Conservation (phyloP, 75 land plant genomes). For the Picea sitchensis region DNA sequence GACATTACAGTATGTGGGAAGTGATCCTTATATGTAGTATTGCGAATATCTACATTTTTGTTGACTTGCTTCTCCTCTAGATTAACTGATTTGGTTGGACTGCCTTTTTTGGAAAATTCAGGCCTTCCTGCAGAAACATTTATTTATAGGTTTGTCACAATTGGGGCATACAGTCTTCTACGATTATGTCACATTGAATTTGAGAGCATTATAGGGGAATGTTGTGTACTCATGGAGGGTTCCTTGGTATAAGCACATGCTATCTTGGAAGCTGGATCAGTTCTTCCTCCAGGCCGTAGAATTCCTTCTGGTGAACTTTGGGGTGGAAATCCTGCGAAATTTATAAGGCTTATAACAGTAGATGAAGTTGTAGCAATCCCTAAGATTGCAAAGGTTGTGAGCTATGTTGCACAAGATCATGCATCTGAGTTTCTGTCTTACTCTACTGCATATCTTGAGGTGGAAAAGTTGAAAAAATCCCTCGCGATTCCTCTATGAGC, state of each 20-base stretch:
- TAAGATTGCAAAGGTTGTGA: constrained; percentile 73
- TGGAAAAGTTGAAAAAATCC: constrained; percentile 81
- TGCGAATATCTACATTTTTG: background rate
- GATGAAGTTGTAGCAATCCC: constrained; percentile 81
- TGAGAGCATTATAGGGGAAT: constrained; percentile 86
- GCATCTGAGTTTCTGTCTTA: constrained; percentile 85
- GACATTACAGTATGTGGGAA: background rate
- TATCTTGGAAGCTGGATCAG: constrained; percentile 90
- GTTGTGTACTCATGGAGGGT: constrained; percentile 92
- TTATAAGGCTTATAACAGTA: constrained; percentile 65
- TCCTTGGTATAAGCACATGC: constrained; percentile 90
- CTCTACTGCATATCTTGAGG: constrained; percentile 89
- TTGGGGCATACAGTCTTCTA: constrained; percentile 73
- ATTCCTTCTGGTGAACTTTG: constrained; percentile 96
- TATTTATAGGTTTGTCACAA: constrained; percentile 81
- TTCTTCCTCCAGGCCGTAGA: constrained; percentile 87
- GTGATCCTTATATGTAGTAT: background rate
- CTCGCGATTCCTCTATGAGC: constrained; percentile 42
- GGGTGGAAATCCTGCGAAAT: constrained; percentile 98
- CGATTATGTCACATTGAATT: constrained; percentile 93
- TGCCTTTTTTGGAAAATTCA: constrained; percentile 18
- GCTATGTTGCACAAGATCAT: constrained; percentile 66
- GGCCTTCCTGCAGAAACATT: constrained; percentile 86
- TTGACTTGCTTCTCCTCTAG: background rate
- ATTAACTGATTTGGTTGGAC: background rate